Percentiles rank a stretch among this genome's conserved stretches.
Conservation (phyloP, 257 asterid genomes). For the Fraxinus anomala region DNA sequence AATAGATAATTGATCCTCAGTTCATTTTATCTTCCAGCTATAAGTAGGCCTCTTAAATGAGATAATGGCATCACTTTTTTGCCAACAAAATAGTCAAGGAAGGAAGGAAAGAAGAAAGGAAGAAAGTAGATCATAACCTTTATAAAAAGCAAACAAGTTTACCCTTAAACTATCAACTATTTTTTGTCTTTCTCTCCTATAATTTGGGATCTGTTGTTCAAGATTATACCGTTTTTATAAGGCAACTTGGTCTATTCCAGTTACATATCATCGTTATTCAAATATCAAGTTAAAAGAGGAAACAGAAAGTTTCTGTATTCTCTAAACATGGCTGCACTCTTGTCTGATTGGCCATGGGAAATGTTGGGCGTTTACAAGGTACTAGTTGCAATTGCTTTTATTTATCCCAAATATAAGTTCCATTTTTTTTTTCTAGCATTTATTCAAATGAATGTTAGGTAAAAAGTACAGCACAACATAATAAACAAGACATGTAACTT, state of each 20-base stretch:
- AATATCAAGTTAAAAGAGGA: background rate
- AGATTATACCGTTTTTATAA: background rate
- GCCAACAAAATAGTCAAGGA: background rate
- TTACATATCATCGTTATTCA: background rate
- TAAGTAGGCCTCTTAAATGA: background rate
- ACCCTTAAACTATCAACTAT: background rate
- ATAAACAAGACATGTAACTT: background rate
- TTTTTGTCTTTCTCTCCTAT: background rate
- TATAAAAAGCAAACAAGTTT: background rate
- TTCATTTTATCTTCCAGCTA: background rate
- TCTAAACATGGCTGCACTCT: slow-evolving; percentile 51
- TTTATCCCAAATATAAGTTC: background rate
- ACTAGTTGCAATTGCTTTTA: background rate
- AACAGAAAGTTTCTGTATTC: background rate
- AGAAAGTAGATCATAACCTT: background rate
- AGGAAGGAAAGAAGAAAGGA: background rate
- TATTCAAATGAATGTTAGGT: too few species aligned
- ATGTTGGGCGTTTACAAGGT: slow-evolving; percentile 69
- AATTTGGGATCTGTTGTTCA: background rate
- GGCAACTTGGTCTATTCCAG: background rate
- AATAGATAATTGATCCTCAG: background rate
- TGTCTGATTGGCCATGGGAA: slow-evolving; percentile 81
- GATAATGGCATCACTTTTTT: background rate
- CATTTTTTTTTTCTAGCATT: background rate
- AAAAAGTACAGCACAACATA: too few species aligned